Percentiles rank a stretch among this genome's conserved stretches.
Conservation (phyloP, 2,329 filamentous ascomycete genomes). For the Dactylellina drechsleri region DNA sequence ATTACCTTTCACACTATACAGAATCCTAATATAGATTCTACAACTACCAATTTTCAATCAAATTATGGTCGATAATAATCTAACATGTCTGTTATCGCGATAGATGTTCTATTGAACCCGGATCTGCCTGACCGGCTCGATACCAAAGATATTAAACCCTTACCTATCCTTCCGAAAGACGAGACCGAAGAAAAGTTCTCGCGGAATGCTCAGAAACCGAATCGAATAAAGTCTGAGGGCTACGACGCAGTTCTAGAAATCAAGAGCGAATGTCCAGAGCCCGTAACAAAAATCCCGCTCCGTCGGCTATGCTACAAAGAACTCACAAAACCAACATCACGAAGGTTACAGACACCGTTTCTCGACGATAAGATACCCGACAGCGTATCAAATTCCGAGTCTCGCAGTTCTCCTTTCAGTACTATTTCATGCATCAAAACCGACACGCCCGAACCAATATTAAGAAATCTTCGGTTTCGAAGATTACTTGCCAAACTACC, state of each 20-base stretch:
- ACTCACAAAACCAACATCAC: background rate
- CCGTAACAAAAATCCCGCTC: background rate
- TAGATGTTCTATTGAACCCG: conserved; percentile 25
- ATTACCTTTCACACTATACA: no score
- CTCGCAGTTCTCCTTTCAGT: no score
- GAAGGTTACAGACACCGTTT: background rate
- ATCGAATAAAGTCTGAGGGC: conserved; percentile 10
- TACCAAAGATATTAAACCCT: background rate
- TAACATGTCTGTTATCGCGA: conserved; percentile 32
- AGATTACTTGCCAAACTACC: no score
- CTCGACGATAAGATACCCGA: no score
- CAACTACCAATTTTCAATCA: no score
- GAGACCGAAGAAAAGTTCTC: background rate
- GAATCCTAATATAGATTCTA: no score
- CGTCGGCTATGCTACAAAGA: background rate
- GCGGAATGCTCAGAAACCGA: background rate
- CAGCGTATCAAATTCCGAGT: no score
- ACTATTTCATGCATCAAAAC: no score
- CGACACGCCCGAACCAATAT: no score
- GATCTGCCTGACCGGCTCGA: background rate
- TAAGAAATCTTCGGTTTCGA: no score
- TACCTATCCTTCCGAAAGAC: conserved; percentile 12
- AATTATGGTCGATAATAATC: background rate
- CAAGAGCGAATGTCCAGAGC: background rate
- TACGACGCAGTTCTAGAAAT: conserved; percentile 13